These are phyloP conservation scores for Lentinula edodes DNA, from an alignment of 768 basidiomycete genomes.

Conservation along the genomic window DNA sequence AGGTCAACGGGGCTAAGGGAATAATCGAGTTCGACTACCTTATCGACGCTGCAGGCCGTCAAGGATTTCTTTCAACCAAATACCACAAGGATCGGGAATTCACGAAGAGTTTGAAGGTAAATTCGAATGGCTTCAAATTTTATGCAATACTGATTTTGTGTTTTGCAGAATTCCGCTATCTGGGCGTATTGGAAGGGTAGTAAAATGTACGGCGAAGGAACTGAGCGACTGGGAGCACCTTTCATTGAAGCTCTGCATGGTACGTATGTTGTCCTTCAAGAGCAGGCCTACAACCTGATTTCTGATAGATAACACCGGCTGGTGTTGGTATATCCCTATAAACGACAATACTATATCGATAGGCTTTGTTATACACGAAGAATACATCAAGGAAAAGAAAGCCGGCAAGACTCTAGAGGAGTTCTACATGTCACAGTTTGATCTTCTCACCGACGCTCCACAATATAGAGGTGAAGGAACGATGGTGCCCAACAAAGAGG, in stretches of 20 bases:
- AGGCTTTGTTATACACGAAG: slow-evolving; percentile 45
- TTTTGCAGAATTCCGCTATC: slow-evolving; percentile 42
- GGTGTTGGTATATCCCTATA: slow-evolving; percentile 58
- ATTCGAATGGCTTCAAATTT: not conserved
- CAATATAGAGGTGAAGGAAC: slow-evolving; percentile 15
- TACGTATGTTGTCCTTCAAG: slow-evolving; percentile 14
- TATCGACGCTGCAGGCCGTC: slow-evolving; percentile 74
- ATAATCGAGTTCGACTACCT: slow-evolving; percentile 57
- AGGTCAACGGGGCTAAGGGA: slow-evolving; percentile 19
- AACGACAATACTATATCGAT: slow-evolving; percentile 45
- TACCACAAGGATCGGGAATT: slow-evolving; percentile 66
- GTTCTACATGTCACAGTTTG: slow-evolving; percentile 59
- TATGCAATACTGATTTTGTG: too few relatives aligned
- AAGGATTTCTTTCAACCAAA: slow-evolving; percentile 60
- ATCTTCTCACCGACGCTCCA: slow-evolving; percentile 34
- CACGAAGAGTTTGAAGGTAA: slow-evolving; percentile 46
- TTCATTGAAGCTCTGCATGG: slow-evolving; percentile 31
- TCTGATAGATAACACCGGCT: slow-evolving; percentile 40
- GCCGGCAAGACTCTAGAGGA: slow-evolving; percentile 16
- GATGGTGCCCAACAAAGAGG: slow-evolving; percentile 20
- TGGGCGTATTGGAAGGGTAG: slow-evolving; percentile 66
- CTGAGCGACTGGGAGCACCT: slow-evolving; percentile 25
- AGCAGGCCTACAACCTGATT: not conserved
- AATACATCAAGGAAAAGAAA: slow-evolving; percentile 23
- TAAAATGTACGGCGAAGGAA: slow-evolving; percentile 36